A percentile compares a stretch with the other conserved stretches of the same genome.
These are phyloP conservation scores for Trichoderma hamatum DNA, from an alignment of 2,329 filamentous ascomycete species.

Conservation along the genomic window DNA sequence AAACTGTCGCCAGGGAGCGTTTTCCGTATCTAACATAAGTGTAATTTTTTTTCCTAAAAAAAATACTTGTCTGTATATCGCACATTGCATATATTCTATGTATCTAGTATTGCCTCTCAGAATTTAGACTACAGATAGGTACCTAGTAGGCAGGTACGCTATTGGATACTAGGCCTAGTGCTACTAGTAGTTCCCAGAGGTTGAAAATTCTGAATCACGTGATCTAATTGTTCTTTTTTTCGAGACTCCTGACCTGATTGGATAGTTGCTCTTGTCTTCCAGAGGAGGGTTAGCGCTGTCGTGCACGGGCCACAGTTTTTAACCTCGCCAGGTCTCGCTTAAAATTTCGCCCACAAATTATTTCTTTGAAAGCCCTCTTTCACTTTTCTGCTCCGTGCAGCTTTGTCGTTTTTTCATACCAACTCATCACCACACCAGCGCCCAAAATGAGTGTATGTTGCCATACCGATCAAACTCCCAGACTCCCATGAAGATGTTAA, in stretches of 20 bases:
- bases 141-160: too few species aligned
- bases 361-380: conserved; percentile 33
- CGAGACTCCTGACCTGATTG: neutral
- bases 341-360: conserved; percentile 46
- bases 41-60: conserved; percentile 19
- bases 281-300: conserved; percentile 21
- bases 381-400: conserved; percentile 38
- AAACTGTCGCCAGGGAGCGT: conserved; percentile 34
- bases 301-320: conserved; percentile 35
- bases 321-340: conserved; percentile 40
- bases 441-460: conserved; percentile 48
- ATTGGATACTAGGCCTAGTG: too few species aligned
- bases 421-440: conserved; percentile 43
- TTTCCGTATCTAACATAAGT: conserved; percentile 31
- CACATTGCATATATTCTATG: neutral
- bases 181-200: neutral
- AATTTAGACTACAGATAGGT: too few species aligned
- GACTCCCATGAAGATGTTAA: conserved; percentile 25
- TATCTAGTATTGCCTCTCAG: neutral
- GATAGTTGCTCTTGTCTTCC: neutral
- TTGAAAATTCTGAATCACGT: neutral
- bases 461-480: neutral
- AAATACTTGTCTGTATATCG: neutral
- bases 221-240: neutral
- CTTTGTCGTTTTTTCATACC: conserved; percentile 43